These are phyloP conservation scores for Daldinia concentrica DNA, from an alignment of 495 filamentous ascomycete genomes.

Conservation along the genomic window DNA sequence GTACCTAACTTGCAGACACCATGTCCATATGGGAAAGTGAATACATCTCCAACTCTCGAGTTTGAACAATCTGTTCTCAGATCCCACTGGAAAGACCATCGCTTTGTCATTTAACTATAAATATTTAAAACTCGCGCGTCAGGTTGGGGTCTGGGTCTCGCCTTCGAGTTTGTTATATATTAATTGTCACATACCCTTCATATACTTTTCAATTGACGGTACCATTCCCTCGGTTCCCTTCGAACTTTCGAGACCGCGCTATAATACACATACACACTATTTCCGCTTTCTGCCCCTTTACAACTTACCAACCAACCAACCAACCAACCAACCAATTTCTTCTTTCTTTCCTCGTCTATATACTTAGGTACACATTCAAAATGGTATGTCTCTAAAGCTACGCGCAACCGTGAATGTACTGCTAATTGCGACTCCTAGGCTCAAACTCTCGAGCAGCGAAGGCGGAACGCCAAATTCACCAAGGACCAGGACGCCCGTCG, in stretches of 20 bases:
- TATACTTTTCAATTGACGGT: constrained; percentile 6
- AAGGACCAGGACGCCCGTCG: constrained; percentile 80
- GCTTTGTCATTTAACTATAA: constrained; percentile 2
- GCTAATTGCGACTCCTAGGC: constrained; percentile 62
- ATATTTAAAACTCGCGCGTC: constrained; percentile 21
- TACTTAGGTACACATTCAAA: constrained; percentile 16
- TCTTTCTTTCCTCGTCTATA: background rate
- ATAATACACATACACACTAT: background rate
- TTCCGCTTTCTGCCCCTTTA: background rate
- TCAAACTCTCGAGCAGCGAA: constrained; percentile 94
- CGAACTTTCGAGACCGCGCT: background rate
- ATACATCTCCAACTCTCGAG: constrained; percentile 38
- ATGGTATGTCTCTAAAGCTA: constrained; percentile 23
- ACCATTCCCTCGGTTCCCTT: background rate
- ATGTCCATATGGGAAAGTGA: constrained; percentile 38
- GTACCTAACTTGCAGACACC: constrained; percentile 33
- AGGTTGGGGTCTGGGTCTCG: constrained; percentile 23
- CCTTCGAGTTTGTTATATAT: constrained; percentile 24
- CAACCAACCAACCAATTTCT: background rate
- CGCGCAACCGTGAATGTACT: background rate
- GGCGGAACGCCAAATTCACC: constrained; percentile 84
- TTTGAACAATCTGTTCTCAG: constrained; percentile 41
- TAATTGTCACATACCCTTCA: background rate
- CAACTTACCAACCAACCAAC: background rate
- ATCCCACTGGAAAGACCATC: constrained; percentile 26